Evolutionary conservation across 768 basidiomycete genomes (phyloP), one percentile per base, ranked within the genome.

Genomic region (Gymnopilus dilepis): DNA sequence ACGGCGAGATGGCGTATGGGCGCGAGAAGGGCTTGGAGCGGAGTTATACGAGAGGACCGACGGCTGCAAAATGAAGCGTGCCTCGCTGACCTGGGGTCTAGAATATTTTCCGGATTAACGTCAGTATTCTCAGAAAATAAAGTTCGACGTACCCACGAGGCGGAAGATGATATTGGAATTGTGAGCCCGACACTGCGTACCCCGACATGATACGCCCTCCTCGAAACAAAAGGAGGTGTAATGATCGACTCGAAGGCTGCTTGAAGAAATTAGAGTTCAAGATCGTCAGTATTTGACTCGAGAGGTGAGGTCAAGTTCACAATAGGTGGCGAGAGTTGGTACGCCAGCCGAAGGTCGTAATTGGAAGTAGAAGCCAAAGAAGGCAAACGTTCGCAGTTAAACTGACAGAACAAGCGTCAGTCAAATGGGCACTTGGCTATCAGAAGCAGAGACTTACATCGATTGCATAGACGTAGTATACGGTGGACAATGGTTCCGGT

Each of bases 141-240:
- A 21, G 43, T 41, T 47, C 47, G 24, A 38, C 43, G 53, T 41
- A 59, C 24, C 28, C 57, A 40, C 43, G 60, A 15, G 24, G 43
- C 43, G 9, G 43, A 48, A 0, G 28, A 56, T 55, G 40, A 50
- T 47, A 37, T 58, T 50, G 31, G 66, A 15, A 67, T 53, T 48
- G 64, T 26, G 42, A 60, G 52, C 37, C 66, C 66, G 59, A 62
- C 48, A 13, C 8, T 30, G 47, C 34, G 34, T 64, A 54, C 34
- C 31, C 24, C 13, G 34, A 38, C 37, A 41, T 26, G 47, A 47
- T 15, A 19, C n/a, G 41, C 31, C 43, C 45, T 21, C 19, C 7
- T 50, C 37, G 43, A n/a, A 31, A 31, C 40, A 56, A 50, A 47
- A 47, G 28, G 57, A 50, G 50, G 12, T 43, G 24, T 45, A 28